Conservation (phyloP, 495 filamentous ascomycete species). For the Lichenothelia convexa region DNA sequence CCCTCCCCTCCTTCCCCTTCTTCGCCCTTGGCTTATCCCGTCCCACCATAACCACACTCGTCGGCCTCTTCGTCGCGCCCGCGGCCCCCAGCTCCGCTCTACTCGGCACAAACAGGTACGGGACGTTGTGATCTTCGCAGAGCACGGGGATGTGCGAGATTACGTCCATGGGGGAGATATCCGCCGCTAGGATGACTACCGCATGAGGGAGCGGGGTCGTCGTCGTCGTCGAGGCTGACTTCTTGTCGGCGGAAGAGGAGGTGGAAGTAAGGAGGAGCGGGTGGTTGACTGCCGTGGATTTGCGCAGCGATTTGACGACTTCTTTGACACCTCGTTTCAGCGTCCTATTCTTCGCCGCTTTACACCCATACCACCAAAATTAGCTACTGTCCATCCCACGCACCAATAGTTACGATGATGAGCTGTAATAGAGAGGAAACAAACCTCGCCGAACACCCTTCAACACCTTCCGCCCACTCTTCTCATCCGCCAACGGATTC, state of each 20-base stretch:
- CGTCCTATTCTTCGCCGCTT: slow-evolving; percentile 80
- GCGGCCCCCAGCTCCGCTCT: slow-evolving; percentile 83
- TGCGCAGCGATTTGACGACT: slow-evolving; percentile 90
- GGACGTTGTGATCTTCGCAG: slow-evolving; percentile 91
- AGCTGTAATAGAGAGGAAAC: slow-evolving; percentile 3
- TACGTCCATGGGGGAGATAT: slow-evolving; percentile 94
- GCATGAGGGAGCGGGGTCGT: slow-evolving; percentile 33
- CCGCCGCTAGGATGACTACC: slow-evolving; percentile 80
- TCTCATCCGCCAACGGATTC: slow-evolving; percentile 74
- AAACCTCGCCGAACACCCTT: slow-evolving; percentile 87
- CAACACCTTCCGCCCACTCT: slow-evolving; percentile 77
- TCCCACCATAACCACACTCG: slow-evolving; percentile 76
- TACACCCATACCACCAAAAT: too few species aligned
- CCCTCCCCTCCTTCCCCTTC: slow-evolving; percentile 1
- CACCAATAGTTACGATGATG: background rate
- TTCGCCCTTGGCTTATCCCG: slow-evolving; percentile 19
- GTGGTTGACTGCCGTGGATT: slow-evolving; percentile 57
- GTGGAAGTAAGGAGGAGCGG: too few species aligned
- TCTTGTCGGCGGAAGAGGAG: slow-evolving; percentile 24
- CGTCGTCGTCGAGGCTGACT: slow-evolving; percentile 28
- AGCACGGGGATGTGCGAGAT: slow-evolving; percentile 93
- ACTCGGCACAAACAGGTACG: slow-evolving; percentile 78
- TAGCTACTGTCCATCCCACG: too few species aligned
- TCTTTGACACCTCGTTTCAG: slow-evolving; percentile 97
- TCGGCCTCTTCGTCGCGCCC: slow-evolving; percentile 82